Evolutionary conservation across 192 early-diverging fungal species (phyloP).

Genomic region (Coemansia sp.): DNA sequence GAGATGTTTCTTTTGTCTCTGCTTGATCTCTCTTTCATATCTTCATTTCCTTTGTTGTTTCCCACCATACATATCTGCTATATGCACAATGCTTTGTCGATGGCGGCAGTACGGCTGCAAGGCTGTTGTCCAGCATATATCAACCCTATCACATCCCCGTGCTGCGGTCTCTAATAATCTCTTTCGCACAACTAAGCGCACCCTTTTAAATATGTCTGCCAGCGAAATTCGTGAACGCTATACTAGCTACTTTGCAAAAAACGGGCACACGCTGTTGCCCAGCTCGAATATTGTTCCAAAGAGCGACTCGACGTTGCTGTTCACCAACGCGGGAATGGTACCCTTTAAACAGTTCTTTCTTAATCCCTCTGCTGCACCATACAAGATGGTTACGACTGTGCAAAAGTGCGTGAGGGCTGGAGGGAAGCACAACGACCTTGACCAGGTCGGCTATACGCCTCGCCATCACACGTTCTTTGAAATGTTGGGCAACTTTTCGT

Average conservation of each 20-base stretch:
- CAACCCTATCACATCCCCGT: no score
- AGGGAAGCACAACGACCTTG: constrained; percentile 99
- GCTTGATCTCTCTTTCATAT: not conserved
- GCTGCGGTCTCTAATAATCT: no score
- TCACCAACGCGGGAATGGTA: constrained; percentile 96
- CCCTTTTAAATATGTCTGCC: constrained; percentile 46
- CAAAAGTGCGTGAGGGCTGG: constrained; percentile 99
- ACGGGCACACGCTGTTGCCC: constrained; percentile 66
- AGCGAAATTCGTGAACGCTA: constrained; percentile 80
- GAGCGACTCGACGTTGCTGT: constrained; percentile 92
- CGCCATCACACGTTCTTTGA: constrained; percentile 99
- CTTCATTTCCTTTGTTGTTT: not conserved
- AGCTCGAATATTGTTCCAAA: constrained; percentile 89
- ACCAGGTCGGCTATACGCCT: constrained; percentile 93
- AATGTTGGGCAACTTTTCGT: constrained; percentile 99
- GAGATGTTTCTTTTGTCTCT: no score
- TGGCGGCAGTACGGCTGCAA: not conserved
- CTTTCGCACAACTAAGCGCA: constrained; percentile 3
- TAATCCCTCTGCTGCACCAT: constrained; percentile 79
- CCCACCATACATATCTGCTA: not conserved
- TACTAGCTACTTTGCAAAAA: constrained; percentile 75
- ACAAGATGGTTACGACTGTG: constrained; percentile 82
- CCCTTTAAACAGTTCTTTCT: constrained; percentile 96
- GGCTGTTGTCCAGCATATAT: no score
- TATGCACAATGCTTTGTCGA: not conserved